Evolutionary conservation across 2,329 filamentous ascomycete genomes (phyloP).

Genomic region (Fusarium sp.): DNA sequence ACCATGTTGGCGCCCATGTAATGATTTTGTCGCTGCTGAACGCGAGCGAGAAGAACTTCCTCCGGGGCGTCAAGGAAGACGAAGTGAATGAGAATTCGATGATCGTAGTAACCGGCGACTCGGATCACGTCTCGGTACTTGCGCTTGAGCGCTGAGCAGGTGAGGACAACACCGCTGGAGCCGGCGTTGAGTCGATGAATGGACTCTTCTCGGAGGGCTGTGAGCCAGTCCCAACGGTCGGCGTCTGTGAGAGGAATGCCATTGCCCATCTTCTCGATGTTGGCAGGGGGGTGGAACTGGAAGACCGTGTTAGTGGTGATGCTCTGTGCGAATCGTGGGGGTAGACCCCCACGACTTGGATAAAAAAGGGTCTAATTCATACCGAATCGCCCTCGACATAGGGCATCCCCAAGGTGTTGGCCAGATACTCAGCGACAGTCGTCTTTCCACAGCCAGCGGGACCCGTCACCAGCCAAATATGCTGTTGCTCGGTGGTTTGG

Average conservation of each 20-base stretch:
- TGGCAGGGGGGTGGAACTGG: conserved; percentile 82
- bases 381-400: conserved; percentile 87
- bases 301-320: conserved; percentile 44
- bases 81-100: conserved; percentile 87
- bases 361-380: conserved; percentile 48
- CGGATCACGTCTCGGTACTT: conserved; percentile 96
- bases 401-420: conserved; percentile 74
- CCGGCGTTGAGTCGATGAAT: conserved; percentile 70
- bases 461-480: conserved; percentile 87
- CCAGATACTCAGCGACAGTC: conserved; percentile 78
- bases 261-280: conserved; percentile 91
- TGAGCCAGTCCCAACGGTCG: conserved; percentile 98
- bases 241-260: conserved; percentile 90
- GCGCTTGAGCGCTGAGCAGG: conserved; percentile 95
- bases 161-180: conserved; percentile 86
- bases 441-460: conserved; percentile 87
- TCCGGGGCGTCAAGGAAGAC: conserved; percentile 89
- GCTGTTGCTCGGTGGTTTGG: conserved; percentile 63
- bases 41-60: conserved; percentile 81
- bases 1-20: conserved; percentile 99
- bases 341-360: not conserved
- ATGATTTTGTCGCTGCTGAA: conserved; percentile 82
- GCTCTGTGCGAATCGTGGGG: conserved; percentile 16
- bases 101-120: conserved; percentile 82
- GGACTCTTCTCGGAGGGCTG: conserved; percentile 79